These are phyloP conservation scores for Plantago coronopus DNA, from an alignment of 305 asterid genomes.

Conservation along the genomic window DNA sequence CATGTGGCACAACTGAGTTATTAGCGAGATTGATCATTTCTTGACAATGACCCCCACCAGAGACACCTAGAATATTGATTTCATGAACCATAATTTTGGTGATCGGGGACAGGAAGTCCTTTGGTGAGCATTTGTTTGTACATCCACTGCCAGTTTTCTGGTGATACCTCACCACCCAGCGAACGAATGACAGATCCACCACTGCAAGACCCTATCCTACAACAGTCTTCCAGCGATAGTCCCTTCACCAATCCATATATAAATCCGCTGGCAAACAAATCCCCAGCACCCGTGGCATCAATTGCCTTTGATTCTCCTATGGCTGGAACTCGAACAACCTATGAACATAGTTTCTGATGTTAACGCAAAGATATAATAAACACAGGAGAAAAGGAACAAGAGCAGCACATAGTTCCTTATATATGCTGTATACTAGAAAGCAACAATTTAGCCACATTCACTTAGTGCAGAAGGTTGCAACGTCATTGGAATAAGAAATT, in stretches of 20 bases:
- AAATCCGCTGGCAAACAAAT: conserved; percentile 92
- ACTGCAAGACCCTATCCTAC: conserved; percentile 80
- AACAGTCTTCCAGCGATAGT: conserved; percentile 72
- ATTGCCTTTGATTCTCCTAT: conserved; percentile 64
- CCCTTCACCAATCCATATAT: conserved; percentile 85
- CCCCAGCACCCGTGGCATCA: conserved; percentile 98
- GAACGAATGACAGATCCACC: conserved; percentile 90
- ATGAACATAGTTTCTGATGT: neutral
- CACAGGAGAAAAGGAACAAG: no score
- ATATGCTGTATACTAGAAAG: no score
- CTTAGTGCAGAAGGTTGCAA: no score
- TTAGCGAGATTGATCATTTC: neutral
- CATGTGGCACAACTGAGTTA: conserved; percentile 8
- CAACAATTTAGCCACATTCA: no score
- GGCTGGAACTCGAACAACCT: conserved; percentile 83
- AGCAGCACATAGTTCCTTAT: no score
- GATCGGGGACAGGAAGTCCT: conserved; percentile 55
- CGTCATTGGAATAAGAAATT: no score
- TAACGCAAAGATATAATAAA: no score
- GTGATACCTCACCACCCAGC: conserved; percentile 86
- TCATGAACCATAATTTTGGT: conserved; percentile 24
- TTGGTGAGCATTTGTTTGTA: conserved; percentile 63
- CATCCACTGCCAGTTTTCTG: conserved; percentile 97
- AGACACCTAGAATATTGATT: neutral
- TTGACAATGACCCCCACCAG: neutral